Conservation (phyloP, 495 filamentous ascomycete species). For the Penicillium bovifimosum region DNA sequence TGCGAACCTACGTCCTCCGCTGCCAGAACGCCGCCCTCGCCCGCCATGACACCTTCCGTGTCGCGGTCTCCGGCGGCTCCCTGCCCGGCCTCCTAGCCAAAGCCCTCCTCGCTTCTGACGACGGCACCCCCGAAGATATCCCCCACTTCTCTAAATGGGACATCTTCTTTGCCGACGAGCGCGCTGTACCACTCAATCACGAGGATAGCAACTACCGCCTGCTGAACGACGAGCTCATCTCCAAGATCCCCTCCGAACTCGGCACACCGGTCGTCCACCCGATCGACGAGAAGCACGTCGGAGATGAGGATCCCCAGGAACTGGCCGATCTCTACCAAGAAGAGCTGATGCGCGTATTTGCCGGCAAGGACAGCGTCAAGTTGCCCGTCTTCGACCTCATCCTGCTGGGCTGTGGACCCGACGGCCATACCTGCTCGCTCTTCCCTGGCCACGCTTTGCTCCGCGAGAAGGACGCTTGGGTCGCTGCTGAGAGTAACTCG, state of each 20-base stretch:
- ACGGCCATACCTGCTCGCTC: conserved; percentile 94
- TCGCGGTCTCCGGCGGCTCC: conserved; percentile 92
- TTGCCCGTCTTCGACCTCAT: conserved; percentile 92
- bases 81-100: conserved; percentile 79
- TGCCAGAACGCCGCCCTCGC: conserved; percentile 70
- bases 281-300: conserved; percentile 65
- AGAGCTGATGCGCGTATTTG: conserved; percentile 73
- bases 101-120: conserved; percentile 62
- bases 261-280: conserved; percentile 67
- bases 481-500: conserved; percentile 81
- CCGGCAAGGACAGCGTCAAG: conserved; percentile 79
- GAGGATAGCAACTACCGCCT: conserved; percentile 90
- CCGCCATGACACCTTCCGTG: conserved; percentile 79
- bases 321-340: conserved; percentile 93
- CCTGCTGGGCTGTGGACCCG: conserved; percentile 86
- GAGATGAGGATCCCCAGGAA: conserved; percentile 83
- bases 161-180: conserved; percentile 97
- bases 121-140: conserved; percentile 52
- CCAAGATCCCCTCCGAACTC: conserved; percentile 68
- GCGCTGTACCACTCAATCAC: conserved; percentile 85
- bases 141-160: conserved; percentile 86
- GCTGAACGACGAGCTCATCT: conserved; percentile 77
- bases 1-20: conserved; percentile 75
- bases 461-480: conserved; percentile 87
- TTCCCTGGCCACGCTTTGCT: conserved; percentile 88